A percentile compares a stretch with the other conserved stretches of the same genome.
phyloP scores from a whole-genome alignment of 768 basidiomycete genomes.

The Termitomyces sp. region DNA sequence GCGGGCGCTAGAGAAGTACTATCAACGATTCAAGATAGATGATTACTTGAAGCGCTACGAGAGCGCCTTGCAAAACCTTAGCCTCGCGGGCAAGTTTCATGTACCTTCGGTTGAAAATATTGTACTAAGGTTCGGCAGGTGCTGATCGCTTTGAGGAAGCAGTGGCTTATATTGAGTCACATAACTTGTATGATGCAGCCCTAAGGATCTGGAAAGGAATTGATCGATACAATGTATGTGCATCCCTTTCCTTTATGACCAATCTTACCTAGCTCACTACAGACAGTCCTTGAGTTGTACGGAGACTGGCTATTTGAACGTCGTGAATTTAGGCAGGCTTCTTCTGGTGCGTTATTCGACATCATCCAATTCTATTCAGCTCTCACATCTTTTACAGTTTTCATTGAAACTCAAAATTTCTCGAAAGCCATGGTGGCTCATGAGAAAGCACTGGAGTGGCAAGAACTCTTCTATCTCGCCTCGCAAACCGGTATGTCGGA shows the following conservation, averaged over 20 bases:
- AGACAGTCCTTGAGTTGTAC: constrained; percentile 73
- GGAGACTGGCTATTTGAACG: constrained; percentile 87
- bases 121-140: constrained; percentile 37
- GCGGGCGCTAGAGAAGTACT: constrained; percentile 70
- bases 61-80: constrained; percentile 73
- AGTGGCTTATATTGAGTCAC: constrained; percentile 69
- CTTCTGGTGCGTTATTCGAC: constrained; percentile 50
- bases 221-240: constrained; percentile 56
- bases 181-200: constrained; percentile 73
- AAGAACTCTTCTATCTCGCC: constrained; percentile 84
- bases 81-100: constrained; percentile 55
- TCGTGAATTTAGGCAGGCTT: constrained; percentile 81
- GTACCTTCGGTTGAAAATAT: not conserved
- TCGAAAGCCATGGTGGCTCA: constrained; percentile 83
- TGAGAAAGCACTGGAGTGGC: constrained; percentile 87
- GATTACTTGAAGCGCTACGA: constrained; percentile 79
- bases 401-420: constrained; percentile 59
- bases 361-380: not conserved
- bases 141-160: constrained; percentile 75
- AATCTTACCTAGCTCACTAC: constrained; percentile 3
- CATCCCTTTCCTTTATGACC: not conserved
- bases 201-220: constrained; percentile 71
- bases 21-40: constrained; percentile 90
- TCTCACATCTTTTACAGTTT: constrained; percentile 45
- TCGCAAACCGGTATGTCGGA: constrained; percentile 41